These are phyloP conservation scores for Zygosaccharomyces siamensis DNA, from an alignment of 805 yeast species.

Conservation along the genomic window DNA sequence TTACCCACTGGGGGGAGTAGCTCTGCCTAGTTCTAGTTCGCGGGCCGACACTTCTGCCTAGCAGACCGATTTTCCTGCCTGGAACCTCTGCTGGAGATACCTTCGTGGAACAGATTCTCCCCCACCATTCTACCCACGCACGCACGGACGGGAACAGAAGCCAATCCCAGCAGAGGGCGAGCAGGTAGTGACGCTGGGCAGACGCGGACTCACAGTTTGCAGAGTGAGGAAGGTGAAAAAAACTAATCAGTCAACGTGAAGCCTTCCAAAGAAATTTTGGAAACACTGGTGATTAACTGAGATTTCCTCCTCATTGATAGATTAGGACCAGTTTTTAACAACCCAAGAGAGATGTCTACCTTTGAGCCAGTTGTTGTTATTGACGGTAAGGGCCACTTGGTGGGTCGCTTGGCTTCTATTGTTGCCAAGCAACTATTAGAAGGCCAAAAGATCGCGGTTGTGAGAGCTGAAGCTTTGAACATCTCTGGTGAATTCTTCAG, in stretches of 20 bases:
- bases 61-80: no score
- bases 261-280: slow-evolving; percentile 1
- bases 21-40: no score
- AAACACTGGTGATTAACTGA: neutral
- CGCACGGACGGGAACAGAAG: neutral
- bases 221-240: neutral
- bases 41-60: no score
- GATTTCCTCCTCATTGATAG: slow-evolving; percentile 3
- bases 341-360: slow-evolving; percentile 44
- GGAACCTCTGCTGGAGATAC: neutral
- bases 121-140: neutral
- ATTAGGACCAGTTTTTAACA: slow-evolving; percentile 12
- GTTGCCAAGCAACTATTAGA: slow-evolving; percentile 97
- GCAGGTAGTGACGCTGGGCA: neutral
- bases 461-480: slow-evolving; percentile 96
- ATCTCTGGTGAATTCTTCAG: slow-evolving; percentile 99
- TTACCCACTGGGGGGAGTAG: no score
- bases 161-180: neutral
- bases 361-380: slow-evolving; percentile 96
- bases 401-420: slow-evolving; percentile 98
- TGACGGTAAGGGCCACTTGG: slow-evolving; percentile 98
- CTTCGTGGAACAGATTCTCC: neutral
- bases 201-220: slow-evolving; percentile 1
- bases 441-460: slow-evolving; percentile 97
- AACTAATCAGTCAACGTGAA: slow-evolving; percentile 1